A percentile compares a stretch with the other conserved stretches of the same genome.
These are phyloP conservation scores for Chrysoporthe deuterocubensis DNA, from an alignment of 2,329 filamentous ascomycete genomes.

Conservation along the genomic window DNA sequence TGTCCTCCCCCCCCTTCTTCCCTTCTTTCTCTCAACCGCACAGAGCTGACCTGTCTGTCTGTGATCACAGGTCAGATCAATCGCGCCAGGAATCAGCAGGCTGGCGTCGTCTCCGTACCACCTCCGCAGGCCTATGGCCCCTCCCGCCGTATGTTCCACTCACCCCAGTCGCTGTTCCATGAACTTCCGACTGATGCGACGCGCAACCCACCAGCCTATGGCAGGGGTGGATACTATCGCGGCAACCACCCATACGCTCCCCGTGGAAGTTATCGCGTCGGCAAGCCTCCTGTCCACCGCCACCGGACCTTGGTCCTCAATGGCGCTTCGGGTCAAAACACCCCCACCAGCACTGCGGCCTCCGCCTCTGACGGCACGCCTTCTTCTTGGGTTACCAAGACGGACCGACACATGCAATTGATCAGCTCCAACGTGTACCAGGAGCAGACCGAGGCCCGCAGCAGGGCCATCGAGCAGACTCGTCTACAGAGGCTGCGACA, in stretches of 20 bases:
- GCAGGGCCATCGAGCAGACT: constrained; percentile 74
- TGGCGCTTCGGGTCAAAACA: constrained; percentile 37
- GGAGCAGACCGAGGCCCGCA: constrained; percentile 69
- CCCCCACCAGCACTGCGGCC: constrained; percentile 35
- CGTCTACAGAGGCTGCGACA: constrained; percentile 59
- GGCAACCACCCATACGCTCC: constrained; percentile 36
- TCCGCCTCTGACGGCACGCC: constrained; percentile 36
- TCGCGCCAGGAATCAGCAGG: constrained; percentile 71
- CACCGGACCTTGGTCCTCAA: constrained; percentile 69
- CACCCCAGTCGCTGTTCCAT: background rate
- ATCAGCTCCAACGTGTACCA: constrained; percentile 82
- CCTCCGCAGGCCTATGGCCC: constrained; percentile 34
- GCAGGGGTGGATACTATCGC: constrained; percentile 31
- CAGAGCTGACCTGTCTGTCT: background rate
- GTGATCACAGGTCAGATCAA: constrained; percentile 71
- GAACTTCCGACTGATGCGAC: constrained; percentile 4
- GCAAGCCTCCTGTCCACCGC: constrained; percentile 45
- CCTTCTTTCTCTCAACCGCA: constrained; percentile 1
- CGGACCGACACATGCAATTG: constrained; percentile 77
- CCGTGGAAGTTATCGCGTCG: constrained; percentile 41
- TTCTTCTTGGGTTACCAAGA: constrained; percentile 69
- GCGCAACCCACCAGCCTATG: constrained; percentile 4
- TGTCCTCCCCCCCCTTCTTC: constrained; percentile 14
- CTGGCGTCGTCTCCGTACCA: constrained; percentile 42
- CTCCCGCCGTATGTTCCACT: constrained; percentile 43